phyloP scores from a whole-genome alignment of 1,284 basidiomycete species.

The Ceratobasidium sp. region DNA sequence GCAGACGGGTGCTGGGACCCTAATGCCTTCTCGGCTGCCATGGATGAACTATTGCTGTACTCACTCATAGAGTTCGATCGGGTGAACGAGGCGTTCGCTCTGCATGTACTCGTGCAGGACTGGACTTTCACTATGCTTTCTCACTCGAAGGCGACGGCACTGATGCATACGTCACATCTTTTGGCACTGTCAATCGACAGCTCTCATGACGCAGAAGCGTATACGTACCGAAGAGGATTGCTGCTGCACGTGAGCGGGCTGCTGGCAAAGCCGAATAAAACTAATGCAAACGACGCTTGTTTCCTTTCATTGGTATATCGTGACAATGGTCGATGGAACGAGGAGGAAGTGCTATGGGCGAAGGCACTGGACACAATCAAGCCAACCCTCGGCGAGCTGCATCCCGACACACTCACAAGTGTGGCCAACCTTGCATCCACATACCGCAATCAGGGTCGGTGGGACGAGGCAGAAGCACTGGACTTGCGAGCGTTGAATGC shows the following conservation, averaged over 20 bases:
- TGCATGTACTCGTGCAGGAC: not conserved
- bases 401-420: no score
- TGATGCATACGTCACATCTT: not conserved
- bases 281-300: not conserved
- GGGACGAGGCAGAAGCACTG: no score
- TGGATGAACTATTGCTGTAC: not conserved
- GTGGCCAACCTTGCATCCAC: no score
- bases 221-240: not conserved
- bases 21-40: not conserved
- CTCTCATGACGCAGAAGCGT: no score
- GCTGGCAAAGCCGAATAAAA: not conserved
- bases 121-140: not conserved
- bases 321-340: no score
- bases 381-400: no score
- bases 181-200: constrained; percentile 1
- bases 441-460: no score
- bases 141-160: not conserved
- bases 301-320: no score
- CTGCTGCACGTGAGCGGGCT: not conserved
- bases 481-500: no score
- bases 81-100: not conserved
- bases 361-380: no score
- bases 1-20: no score
- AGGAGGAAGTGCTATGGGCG: no score
- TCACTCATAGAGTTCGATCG: not conserved